Percentiles rank a stretch among this genome's conserved stretches.
Evolutionary conservation across 768 basidiomycete species (phyloP).

Genomic region (Pleurotus ostreatus): DNA sequence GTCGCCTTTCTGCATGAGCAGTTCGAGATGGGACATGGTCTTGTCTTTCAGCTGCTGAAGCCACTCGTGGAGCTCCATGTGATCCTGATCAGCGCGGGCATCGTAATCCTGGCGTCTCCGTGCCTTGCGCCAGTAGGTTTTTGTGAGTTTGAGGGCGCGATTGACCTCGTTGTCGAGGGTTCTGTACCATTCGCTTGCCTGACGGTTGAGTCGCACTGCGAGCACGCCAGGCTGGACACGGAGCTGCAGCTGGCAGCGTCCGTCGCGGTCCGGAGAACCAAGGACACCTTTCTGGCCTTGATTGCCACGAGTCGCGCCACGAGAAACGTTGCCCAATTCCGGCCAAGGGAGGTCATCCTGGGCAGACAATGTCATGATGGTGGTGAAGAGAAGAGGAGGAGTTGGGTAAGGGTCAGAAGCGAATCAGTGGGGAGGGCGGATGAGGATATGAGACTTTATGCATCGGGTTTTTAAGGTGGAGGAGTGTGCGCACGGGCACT

Average conservation of each 20-base stretch:
- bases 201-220: conserved; percentile 67
- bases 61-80: conserved; percentile 89
- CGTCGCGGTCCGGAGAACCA: conserved; percentile 66
- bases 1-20: conserved; percentile 85
- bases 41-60: conserved; percentile 85
- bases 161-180: conserved; percentile 75
- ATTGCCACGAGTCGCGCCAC: conserved; percentile 80
- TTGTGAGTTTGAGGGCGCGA: conserved; percentile 77
- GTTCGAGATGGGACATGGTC: conserved; percentile 83
- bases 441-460: not conserved
- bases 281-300: conserved; percentile 83
- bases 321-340: conserved; percentile 80
- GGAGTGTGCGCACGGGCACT: conserved; percentile 5
- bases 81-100: conserved; percentile 80
- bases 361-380: conserved; percentile 37
- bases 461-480: conserved; percentile 10
- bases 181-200: conserved; percentile 81
- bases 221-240: conserved; percentile 82
- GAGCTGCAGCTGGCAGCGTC: conserved; percentile 74
- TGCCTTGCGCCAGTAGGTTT: conserved; percentile 85
- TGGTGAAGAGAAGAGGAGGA: conserved; percentile 21
- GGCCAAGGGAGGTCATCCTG: conserved; percentile 84
- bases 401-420: conserved; percentile 14
- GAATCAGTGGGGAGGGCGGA: conserved; percentile 13
- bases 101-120: conserved; percentile 81